These are phyloP conservation scores for Leccinum uliginosum DNA, from an alignment of 768 basidiomycete genomes.

Conservation along the genomic window DNA sequence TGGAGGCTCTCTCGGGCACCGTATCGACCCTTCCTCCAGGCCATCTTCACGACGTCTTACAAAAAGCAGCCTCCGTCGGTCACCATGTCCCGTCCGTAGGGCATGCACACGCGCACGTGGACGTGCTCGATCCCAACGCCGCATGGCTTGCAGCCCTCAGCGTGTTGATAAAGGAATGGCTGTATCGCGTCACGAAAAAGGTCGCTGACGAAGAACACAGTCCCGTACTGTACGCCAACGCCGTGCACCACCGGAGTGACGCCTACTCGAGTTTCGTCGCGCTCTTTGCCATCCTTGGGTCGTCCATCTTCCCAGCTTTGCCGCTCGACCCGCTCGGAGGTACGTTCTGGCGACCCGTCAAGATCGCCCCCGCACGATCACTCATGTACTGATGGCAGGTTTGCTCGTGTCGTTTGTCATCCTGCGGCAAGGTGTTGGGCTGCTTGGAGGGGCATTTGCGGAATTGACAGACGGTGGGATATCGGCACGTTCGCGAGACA, in stretches of 20 bases:
- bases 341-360: slow-evolving; percentile 26
- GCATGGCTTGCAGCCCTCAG: slow-evolving; percentile 91
- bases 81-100: slow-evolving; percentile 49
- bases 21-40: slow-evolving; percentile 64
- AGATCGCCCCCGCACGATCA: neutral
- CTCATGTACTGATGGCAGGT: slow-evolving; percentile 40
- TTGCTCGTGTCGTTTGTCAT: slow-evolving; percentile 89
- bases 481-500: slow-evolving; percentile 46
- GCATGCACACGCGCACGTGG: slow-evolving; percentile 53
- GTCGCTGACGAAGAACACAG: slow-evolving; percentile 91
- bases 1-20: slow-evolving; percentile 65
- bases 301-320: slow-evolving; percentile 76
- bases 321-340: slow-evolving; percentile 95
- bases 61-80: slow-evolving; percentile 50
- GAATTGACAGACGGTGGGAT: slow-evolving; percentile 86
- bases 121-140: slow-evolving; percentile 81
- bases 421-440: slow-evolving; percentile 65
- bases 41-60: slow-evolving; percentile 57
- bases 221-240: slow-evolving; percentile 92
- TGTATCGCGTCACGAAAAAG: slow-evolving; percentile 82
- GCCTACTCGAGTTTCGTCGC: slow-evolving; percentile 92
- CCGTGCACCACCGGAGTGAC: slow-evolving; percentile 96
- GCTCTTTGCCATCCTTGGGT: slow-evolving; percentile 87
- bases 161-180: slow-evolving; percentile 85
- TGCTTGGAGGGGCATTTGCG: slow-evolving; percentile 66